These are phyloP conservation scores for Clonostachys solani DNA, from an alignment of 2,329 filamentous ascomycete genomes.

Conservation along the genomic window DNA sequence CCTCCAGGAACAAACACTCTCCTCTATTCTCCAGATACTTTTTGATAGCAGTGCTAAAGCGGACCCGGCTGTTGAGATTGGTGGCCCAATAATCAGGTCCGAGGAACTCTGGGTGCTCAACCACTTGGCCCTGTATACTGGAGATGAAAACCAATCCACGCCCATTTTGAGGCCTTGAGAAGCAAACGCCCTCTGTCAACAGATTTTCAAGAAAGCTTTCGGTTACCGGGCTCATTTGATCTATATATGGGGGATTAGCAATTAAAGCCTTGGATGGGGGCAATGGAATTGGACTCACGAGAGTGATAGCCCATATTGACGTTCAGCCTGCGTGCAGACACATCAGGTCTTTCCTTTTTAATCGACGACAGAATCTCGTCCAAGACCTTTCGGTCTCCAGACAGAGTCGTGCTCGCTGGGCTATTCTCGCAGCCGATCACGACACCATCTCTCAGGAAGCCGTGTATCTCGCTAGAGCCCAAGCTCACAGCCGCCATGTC, in stretches of 20 bases:
- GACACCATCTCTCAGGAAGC: constrained; percentile 12
- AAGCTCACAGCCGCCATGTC: constrained; percentile 9
- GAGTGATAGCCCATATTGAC: constrained; percentile 47
- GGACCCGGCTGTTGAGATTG: constrained; percentile 6
- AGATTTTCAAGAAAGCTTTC: constrained; percentile 6
- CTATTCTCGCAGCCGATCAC: constrained; percentile 16
- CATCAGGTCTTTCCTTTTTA: constrained; percentile 14
- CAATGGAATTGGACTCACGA: constrained; percentile 9
- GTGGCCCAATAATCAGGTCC: constrained; percentile 2
- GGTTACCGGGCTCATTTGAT: neutral
- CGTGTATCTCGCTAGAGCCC: neutral
- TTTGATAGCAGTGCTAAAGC: constrained; percentile 4
- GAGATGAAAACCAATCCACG: neutral
- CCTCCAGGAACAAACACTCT: constrained; percentile 3
- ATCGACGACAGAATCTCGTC: constrained; percentile 10
- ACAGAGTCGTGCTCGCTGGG: constrained; percentile 14
- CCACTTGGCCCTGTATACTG: neutral
- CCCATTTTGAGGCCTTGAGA: no score
- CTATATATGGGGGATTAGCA: no score
- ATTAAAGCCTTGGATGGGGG: no score
- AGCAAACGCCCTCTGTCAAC: no score
- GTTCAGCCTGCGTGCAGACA: constrained; percentile 25
- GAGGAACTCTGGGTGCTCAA: neutral
- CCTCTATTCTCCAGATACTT: constrained; percentile 12
- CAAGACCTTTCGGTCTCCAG: constrained; percentile 20